Evolutionary conservation across 768 basidiomycete genomes (phyloP).

Genomic region (Amanita subjunquillea): DNA sequence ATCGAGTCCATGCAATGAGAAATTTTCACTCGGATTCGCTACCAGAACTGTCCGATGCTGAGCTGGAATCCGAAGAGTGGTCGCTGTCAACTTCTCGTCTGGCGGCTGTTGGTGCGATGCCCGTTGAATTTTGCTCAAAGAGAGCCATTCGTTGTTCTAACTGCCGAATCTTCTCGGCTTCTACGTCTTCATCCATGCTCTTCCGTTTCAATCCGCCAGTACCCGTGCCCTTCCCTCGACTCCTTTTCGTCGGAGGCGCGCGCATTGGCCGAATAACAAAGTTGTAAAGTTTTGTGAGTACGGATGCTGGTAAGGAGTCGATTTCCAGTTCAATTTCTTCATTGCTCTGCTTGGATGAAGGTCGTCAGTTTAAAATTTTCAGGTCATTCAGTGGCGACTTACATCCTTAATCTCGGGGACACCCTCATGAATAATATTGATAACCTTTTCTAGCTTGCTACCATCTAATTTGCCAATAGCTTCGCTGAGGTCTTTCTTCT

Average conservation of each 20-base stretch:
- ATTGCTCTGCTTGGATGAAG: slow-evolving; percentile 50
- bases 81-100: slow-evolving; percentile 50
- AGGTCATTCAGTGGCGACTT: slow-evolving; percentile 20
- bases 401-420: slow-evolving; percentile 92
- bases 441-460: slow-evolving; percentile 76
- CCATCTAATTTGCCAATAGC: slow-evolving; percentile 84
- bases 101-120: slow-evolving; percentile 21
- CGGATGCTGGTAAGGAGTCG: slow-evolving; percentile 76
- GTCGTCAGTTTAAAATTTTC: slow-evolving; percentile 8
- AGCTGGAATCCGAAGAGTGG: slow-evolving; percentile 72
- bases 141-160: slow-evolving; percentile 83
- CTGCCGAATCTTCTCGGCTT: slow-evolving; percentile 88
- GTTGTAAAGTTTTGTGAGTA: slow-evolving; percentile 91
- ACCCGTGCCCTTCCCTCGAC: slow-evolving; percentile 69
- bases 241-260: slow-evolving; percentile 56
- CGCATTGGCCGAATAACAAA: slow-evolving; percentile 80
- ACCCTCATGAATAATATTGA: slow-evolving; percentile 90
- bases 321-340: slow-evolving; percentile 99
- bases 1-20: slow-evolving; percentile 8
- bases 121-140: slow-evolving; percentile 49
- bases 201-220: slow-evolving; percentile 89
- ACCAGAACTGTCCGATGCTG: slow-evolving; percentile 64
- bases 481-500: slow-evolving; percentile 98
- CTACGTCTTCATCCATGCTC: slow-evolving; percentile 95
- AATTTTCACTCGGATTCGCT: slow-evolving; percentile 67